Conservation (phyloP, 306 rosid species). For the Prunus mongolica region DNA sequence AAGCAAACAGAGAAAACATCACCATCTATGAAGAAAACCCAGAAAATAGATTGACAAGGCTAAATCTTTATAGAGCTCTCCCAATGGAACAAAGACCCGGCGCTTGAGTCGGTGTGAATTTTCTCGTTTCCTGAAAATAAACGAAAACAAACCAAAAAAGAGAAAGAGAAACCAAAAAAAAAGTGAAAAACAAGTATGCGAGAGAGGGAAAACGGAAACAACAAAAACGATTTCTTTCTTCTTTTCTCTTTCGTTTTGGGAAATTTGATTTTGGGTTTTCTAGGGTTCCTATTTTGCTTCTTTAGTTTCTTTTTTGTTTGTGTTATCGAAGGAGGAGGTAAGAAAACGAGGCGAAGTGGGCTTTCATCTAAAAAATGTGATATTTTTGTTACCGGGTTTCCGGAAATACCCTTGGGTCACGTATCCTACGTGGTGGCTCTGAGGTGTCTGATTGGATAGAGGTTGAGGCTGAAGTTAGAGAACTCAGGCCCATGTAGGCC, state of each 20-base stretch:
- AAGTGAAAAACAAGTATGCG: background rate
- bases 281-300: conserved; percentile 9
- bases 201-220: background rate
- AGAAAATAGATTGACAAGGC: background rate
- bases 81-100: conserved; percentile 21
- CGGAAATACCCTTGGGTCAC: background rate
- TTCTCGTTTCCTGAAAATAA: conserved; percentile 3
- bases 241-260: background rate
- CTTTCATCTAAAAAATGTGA: background rate
- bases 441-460: background rate
- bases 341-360: background rate
- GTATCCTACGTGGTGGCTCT: background rate
- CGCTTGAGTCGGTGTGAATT: background rate
- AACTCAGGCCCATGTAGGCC: background rate
- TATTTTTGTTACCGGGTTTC: background rate
- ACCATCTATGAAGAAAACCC: conserved; percentile 12
- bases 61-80: background rate
- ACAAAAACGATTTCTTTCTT: background rate
- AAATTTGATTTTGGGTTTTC: conserved; percentile 1
- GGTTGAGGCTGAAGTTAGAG: background rate
- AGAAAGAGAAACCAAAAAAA: background rate
- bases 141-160: background rate
- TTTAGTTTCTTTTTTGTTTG: background rate
- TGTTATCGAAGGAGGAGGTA: background rate
- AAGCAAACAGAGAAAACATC: conserved; percentile 32